Percentiles rank a stretch among this genome's conserved stretches.
Evolutionary conservation across 805 yeast genomes (phyloP).

Genomic region (Schwanniomyces vanrijiae): DNA sequence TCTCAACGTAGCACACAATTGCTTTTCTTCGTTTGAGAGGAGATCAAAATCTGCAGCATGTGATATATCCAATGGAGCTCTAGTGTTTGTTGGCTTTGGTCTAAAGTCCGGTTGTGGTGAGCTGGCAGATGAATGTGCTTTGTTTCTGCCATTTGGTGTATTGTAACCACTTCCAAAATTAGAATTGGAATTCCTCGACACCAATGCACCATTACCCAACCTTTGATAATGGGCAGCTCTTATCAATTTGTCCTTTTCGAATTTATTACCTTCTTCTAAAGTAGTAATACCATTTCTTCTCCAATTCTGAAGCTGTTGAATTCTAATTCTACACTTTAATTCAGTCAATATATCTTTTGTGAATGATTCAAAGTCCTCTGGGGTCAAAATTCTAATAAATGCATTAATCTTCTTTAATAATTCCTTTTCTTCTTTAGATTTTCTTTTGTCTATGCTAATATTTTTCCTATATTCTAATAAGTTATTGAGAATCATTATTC

Average conservation of each 20-base stretch:
- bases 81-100: conserved; percentile 44
- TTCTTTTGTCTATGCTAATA: conserved; percentile 78
- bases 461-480: conserved; percentile 83
- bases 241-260: conserved; percentile 81
- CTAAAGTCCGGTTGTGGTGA: conserved; percentile 43
- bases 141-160: conserved; percentile 20
- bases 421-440: conserved; percentile 89
- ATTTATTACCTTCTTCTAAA: conserved; percentile 77
- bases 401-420: conserved; percentile 73
- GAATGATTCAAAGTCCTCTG: conserved; percentile 77
- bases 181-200: conserved; percentile 10
- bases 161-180: conserved; percentile 17
- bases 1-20: conserved; percentile 77
- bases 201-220: conserved; percentile 38
- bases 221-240: conserved; percentile 65
- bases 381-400: conserved; percentile 75
- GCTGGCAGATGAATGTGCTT: conserved; percentile 18
- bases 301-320: conserved; percentile 91
- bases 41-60: conserved; percentile 82
- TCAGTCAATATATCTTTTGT: conserved; percentile 74
- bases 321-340: conserved; percentile 72
- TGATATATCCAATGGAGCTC: conserved; percentile 63
- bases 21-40: conserved; percentile 84
- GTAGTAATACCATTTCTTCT: conserved; percentile 85
- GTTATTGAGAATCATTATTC: conserved; percentile 72